Conservation (phyloP, 78 protist species). For the Dictyostelium purpureum region DNA sequence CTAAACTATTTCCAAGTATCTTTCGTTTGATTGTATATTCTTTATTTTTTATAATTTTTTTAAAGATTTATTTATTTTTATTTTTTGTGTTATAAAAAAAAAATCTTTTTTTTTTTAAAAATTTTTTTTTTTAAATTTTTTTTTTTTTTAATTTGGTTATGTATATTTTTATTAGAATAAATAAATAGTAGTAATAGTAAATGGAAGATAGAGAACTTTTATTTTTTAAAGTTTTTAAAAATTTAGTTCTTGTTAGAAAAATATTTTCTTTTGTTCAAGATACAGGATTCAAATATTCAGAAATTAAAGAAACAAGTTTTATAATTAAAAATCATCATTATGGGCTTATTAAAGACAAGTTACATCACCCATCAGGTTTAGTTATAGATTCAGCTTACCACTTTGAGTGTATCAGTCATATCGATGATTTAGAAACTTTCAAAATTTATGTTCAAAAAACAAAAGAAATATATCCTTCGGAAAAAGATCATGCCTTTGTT, state of each 20-base stretch:
- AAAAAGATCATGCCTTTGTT: too few relatives aligned
- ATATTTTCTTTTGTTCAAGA: background rate
- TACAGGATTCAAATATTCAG: background rate
- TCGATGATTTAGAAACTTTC: too few relatives aligned
- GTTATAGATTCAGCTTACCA: too few relatives aligned
- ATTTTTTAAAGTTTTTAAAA: conserved; percentile 11
- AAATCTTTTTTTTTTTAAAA: background rate
- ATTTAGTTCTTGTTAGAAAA: background rate
- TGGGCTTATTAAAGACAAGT: background rate
- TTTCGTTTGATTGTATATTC: too few relatives aligned
- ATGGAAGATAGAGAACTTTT: background rate
- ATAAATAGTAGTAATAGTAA: background rate
- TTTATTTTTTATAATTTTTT: too few relatives aligned
- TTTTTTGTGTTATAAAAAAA: too few relatives aligned
- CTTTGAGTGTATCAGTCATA: too few relatives aligned
- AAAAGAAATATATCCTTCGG: too few relatives aligned
- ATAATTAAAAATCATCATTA: background rate
- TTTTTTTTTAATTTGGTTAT: background rate
- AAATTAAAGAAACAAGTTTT: background rate
- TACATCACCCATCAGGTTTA: too few relatives aligned
- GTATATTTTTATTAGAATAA: background rate
- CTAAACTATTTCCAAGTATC: too few relatives aligned
- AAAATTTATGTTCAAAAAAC: too few relatives aligned
- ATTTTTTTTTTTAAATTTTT: background rate
- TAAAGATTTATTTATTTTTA: too few relatives aligned